Percentiles rank a stretch among this genome's conserved stretches.
phyloP scores from a whole-genome alignment of 306 rosid genomes.

The Acacia acuminata region DNA sequence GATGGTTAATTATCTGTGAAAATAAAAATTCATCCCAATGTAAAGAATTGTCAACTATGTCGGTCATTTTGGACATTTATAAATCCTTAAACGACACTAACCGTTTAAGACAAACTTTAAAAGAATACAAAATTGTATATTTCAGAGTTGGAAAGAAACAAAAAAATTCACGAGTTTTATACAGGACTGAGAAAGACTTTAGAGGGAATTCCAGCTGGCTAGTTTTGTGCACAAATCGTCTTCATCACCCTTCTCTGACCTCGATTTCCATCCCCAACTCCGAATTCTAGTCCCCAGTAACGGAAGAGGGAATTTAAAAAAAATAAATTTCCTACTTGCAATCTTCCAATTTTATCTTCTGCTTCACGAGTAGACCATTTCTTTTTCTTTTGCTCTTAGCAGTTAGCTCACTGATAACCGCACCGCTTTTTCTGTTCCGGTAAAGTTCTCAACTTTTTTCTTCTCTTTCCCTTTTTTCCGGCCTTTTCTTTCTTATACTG shows the following conservation, averaged over 20 bases:
- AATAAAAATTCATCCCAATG: no score
- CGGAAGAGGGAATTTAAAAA: neutral
- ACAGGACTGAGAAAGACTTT: conserved; percentile 2
- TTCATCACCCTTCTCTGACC: neutral
- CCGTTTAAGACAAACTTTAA: neutral
- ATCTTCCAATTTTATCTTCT: neutral
- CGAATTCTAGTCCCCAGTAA: conserved; percentile 24
- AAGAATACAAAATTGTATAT: neutral
- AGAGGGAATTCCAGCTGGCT: conserved; percentile 40
- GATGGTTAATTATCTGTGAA: no score
- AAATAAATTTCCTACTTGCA: neutral
- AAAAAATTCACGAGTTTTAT: neutral
- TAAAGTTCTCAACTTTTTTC: conserved; percentile 36
- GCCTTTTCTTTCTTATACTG: conserved; percentile 17
- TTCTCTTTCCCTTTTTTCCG: conserved; percentile 11
- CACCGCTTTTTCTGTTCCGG: conserved; percentile 35
- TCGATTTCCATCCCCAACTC: conserved; percentile 20
- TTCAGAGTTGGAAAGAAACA: neutral
- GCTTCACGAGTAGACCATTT: conserved; percentile 25
- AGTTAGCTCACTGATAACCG: neutral
- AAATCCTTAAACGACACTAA: neutral
- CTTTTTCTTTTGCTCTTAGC: conserved; percentile 14
- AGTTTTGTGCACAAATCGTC: conserved; percentile 2
- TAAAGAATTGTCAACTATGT: no score
- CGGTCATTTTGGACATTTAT: neutral